These are phyloP conservation scores for Selaginella moellendorffii DNA, from an alignment of 75 land plant genomes.

Conservation along the genomic window DNA sequence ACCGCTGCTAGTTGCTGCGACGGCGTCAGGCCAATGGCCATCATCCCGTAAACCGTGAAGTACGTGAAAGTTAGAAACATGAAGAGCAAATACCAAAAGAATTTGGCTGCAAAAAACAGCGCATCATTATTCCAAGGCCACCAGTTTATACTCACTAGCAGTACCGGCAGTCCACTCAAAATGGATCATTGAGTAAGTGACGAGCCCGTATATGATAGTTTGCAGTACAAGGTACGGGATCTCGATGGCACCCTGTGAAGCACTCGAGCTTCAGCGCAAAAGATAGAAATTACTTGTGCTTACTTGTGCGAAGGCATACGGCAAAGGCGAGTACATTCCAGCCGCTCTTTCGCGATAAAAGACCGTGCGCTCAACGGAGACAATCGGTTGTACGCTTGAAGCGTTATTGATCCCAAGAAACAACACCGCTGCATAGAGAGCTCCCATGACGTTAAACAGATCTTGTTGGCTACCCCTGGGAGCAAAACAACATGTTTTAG, in stretches of 20 bases:
- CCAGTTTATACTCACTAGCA: background rate
- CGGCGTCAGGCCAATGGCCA: conserved; percentile 5
- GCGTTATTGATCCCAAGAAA: conserved; percentile 3
- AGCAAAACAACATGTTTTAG: background rate
- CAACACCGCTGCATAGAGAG: background rate
- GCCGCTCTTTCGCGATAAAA: background rate
- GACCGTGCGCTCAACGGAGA: background rate
- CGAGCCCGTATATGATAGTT: background rate
- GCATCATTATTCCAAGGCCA: background rate
- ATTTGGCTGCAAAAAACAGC: background rate
- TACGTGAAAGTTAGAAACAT: conserved; percentile 1
- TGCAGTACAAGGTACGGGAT: background rate
- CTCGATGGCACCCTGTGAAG: conserved; percentile 1
- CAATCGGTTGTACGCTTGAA: conserved; percentile 3
- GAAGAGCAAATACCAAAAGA: conserved; percentile 4
- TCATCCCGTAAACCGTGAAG: conserved; percentile 3
- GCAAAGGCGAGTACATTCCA: background rate
- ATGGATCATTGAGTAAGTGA: conserved; percentile 8
- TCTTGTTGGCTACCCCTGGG: background rate
- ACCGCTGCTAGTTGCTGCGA: conserved; percentile 8
- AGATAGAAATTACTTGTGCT: no score
- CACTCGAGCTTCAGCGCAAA: no score
- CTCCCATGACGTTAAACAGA: background rate
- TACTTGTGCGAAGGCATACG: conserved; percentile 9
- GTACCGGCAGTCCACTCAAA: conserved; percentile 3